phyloP scores from a whole-genome alignment of 768 basidiomycete species.

The Termitomyces bulborhizus region DNA sequence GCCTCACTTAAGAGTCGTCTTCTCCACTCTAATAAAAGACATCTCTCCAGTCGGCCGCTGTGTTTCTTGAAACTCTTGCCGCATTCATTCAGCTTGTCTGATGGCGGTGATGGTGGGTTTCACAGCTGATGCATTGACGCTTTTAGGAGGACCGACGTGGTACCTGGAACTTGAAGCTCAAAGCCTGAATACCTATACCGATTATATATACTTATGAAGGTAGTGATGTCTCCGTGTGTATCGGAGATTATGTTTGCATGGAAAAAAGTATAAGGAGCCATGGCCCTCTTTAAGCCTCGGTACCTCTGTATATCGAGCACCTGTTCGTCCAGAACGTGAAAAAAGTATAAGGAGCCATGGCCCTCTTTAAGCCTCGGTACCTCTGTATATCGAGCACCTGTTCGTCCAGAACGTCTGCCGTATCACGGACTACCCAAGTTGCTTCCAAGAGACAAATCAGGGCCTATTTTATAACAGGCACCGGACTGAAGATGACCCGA shows the following conservation, averaged over 20 bases:
- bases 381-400: no score
- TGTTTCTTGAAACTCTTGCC: no score
- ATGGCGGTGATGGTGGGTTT: no score
- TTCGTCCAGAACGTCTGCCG: neutral
- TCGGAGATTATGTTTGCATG: constrained; percentile 34
- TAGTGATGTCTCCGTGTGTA: constrained; percentile 26
- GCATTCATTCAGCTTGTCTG: neutral
- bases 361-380: neutral
- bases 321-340: no score
- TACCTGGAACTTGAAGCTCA: neutral
- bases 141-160: no score
- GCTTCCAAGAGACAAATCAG: neutral
- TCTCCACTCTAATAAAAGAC: no score
- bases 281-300: constrained; percentile 10
- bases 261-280: constrained; percentile 15
- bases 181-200: no score
- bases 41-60: neutral
- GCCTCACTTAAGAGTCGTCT: neutral
- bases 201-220: no score
- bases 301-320: no score
- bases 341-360: constrained; percentile 20
- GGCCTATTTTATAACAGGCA: neutral
- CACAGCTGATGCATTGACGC: no score
- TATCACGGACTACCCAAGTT: neutral
- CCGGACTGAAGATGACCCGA: no score